Base-by-base conservation (phyloP, 2,329 filamentous ascomycete species). In the Teratosphaeria viscida region DNA sequence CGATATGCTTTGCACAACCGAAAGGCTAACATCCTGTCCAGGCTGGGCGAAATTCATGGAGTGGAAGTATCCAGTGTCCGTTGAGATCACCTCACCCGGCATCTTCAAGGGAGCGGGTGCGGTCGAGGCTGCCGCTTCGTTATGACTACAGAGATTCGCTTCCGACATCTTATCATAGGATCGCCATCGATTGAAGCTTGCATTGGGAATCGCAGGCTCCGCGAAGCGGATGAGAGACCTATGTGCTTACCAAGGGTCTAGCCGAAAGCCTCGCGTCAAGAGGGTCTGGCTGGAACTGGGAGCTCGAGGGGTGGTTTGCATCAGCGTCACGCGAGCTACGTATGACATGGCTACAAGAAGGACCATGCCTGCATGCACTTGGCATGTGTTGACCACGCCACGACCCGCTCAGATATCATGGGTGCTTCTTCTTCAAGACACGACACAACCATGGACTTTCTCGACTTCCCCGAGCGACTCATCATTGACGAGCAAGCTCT, bases 21-120 rank as follows among this genome's bases (percentile, higher is more conserved):
- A 10, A 57, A 57, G 12, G 43, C 16, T 47, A 29, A 43, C 16
- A 14, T 19, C 29, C 0, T n/a, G 2, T 62, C 52, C 67, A 96
- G 92, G 90, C 66, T 96, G 92, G 92, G 87, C 86, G 26, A 86
- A 87, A 69, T 95, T 91, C 72, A 96, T 96, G 92, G 85, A 90
- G 73, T 97, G 91, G 92, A 87, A 89, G 74, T 94, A 96, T 72
- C 85, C 85, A 0, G 87, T 95, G 59, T 87, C 95, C 62, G 80
- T 96, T 52, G 74, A 77, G 55, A 70, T 80, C 27, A 76, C 78
- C n/a, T 79, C 71, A 63, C 73, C 76, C 5, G 69, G 66, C 47
- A 62, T 71, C 2, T 81, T 80, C 73, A 79, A 77, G 63, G 74
- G 69, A 34, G 74, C 74, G 12, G 78, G 78, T 39, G 73, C 72